Evolutionary conservation across 495 filamentous ascomycete genomes (phyloP), one percentile per base, ranked within the genome.

Genomic region (Daldinia loculata): DNA sequence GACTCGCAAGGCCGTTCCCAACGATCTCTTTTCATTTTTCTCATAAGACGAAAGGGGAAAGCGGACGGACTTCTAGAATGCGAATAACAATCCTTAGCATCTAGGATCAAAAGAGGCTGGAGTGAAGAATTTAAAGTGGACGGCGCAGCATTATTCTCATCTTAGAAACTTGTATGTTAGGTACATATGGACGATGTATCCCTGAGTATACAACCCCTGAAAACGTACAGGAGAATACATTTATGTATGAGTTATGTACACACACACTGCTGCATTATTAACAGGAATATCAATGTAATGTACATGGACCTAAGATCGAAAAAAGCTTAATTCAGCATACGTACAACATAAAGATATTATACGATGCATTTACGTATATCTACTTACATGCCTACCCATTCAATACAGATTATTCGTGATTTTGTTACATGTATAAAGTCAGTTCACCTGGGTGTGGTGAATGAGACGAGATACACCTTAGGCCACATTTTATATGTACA

Each of bases 1-100:
- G 55, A 32, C 55, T 41, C 6, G 15, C 17, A 26, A 67, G 59
- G 29, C 53, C 58, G 34, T 48, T 14, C 36, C 32, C 59, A 52
- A 41, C n/a, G 39, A 41, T 41, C 39, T 41, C 15, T 41, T 41
- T 24, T 48, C 9, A 9, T 24, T 24, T 24, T 48, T 22, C 9
- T 48, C 43, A 24, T 48, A 48, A 22, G 43, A 19, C 17, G 43
- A 48, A 48, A 12, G 45, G 30, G 48, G 30, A 15, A 26, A 52
- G 43, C 19, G 51, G 22, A 39, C 4, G 19, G 51, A 32, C 48
- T 67, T 67, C 65, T 68, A 63, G 65, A 65, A 72, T 60, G 61
- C 34, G 48, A 67, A 68, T 60, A 58, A 5, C n/a, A 48, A 48
- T 48, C 43, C 43, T 48, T 48, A 48, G 43, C 43, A 48, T 48